phyloP scores from a whole-genome alignment of 106 monocot species.

The Hemerocallis citrina region DNA sequence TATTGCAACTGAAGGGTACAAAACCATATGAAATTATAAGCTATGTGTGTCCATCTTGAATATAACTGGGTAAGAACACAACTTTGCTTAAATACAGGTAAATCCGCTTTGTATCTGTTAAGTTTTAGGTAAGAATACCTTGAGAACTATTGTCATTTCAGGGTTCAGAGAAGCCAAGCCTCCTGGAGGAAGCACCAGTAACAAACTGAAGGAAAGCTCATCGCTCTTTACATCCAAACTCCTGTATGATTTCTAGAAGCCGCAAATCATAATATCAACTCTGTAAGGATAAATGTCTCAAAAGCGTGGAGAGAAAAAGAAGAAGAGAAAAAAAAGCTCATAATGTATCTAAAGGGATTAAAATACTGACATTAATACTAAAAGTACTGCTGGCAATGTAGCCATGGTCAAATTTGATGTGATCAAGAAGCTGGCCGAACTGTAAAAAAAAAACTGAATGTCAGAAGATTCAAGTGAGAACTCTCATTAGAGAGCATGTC shows the following conservation, averaged over 20 bases:
- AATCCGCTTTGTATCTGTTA: too few relatives aligned
- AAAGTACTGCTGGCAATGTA: conserved; percentile 58
- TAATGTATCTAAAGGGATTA: too few relatives aligned
- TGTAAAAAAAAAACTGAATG: conserved; percentile 20
- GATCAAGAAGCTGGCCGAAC: conserved; percentile 47
- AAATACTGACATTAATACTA: conserved; percentile 40
- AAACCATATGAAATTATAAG: too few relatives aligned
- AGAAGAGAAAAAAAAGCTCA: neutral
- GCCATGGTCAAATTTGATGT: conserved; percentile 87
- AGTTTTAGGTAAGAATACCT: too few relatives aligned
- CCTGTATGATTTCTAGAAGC: conserved; percentile 66
- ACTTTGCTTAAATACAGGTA: too few relatives aligned
- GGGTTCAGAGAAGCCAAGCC: conserved; percentile 71
- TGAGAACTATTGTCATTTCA: conserved; percentile 66
- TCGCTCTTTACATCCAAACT: conserved; percentile 33
- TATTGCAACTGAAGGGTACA: too few relatives aligned
- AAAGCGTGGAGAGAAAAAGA: neutral
- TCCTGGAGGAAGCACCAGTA: conserved; percentile 70
- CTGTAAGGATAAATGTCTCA: too few relatives aligned
- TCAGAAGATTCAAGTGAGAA: too few relatives aligned
- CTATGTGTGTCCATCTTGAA: too few relatives aligned
- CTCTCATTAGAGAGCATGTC: too few relatives aligned
- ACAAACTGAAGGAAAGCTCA: conserved; percentile 84
- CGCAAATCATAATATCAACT: too few relatives aligned
- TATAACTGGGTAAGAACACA: too few relatives aligned